Base-by-base conservation (phyloP, 2,329 filamentous ascomycete species). In the Aspergillus latus region DNA sequence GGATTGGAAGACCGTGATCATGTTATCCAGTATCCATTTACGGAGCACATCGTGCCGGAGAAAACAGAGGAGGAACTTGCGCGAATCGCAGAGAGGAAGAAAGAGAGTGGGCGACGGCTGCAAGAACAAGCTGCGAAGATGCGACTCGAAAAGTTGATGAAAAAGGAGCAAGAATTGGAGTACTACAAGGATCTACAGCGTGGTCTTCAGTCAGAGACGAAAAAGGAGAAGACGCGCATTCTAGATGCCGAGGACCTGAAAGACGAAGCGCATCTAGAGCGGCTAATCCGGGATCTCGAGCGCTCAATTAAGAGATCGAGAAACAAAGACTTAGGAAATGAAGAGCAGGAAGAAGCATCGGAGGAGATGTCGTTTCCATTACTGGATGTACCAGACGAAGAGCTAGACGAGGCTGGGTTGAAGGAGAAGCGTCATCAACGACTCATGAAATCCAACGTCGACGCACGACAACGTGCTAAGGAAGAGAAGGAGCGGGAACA, bases 111-210 rank as follows among this genome's bases (percentile, higher is more conserved):
- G 0, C 83, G 94, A 61, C 83, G 95, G 45, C 72, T 99, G 28
- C 94, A 99, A 72, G 92, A 97, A 67, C 94, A 99, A 74, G 94
- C 94, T 0, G 93, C 93, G 8, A 97, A 96, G 74, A 96, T 97
- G 91, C 88, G 94, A 6, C 78, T 99, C 0, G 94, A 99, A 62
- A 96, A 96, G 67, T 80, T 99, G 46, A 90, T 97, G 71, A 89
- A 90, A 68, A 99, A 99, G 74, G 94, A 99, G 75, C 87, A 96
- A 69, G 92, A 97, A 70, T 78, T 97, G 1, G 92, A 96, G 64
- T 97, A 96, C 74, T 97, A 92, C 79, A 92, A 91, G 69, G 85
- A 91, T 57, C 77, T 99, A 3, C 91, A 95, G 68, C 73, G 79
- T 34, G 85, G 85, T 61, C 79, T 97, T 8, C 82, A 81, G 1